These are phyloP conservation scores for Paracoccidioides lutzii DNA, from an alignment of 2,329 filamentous ascomycete genomes.

Conservation along the genomic window DNA sequence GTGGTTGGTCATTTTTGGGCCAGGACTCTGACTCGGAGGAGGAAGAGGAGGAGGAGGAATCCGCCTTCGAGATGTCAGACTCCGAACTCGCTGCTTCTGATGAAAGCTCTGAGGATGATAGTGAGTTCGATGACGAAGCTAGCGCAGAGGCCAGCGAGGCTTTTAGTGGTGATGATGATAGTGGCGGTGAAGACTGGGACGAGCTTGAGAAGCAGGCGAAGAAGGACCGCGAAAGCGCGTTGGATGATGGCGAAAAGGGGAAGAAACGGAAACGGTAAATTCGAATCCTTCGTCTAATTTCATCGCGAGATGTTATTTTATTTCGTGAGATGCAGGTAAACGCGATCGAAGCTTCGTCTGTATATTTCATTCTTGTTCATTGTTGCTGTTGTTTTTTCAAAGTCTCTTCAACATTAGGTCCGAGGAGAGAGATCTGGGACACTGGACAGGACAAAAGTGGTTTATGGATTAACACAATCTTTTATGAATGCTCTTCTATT, in stretches of 20 bases:
- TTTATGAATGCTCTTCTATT: too few relatives aligned
- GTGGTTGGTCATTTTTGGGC: slow-evolving; percentile 86
- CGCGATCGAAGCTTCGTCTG: too few relatives aligned
- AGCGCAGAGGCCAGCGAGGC: slow-evolving; percentile 59
- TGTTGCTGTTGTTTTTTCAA: too few relatives aligned
- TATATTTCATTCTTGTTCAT: too few relatives aligned
- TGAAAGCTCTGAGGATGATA: slow-evolving; percentile 75
- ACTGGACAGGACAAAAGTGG: too few relatives aligned
- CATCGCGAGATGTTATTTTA: neutral
- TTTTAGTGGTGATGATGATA: slow-evolving; percentile 47
- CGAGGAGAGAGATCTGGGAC: too few relatives aligned
- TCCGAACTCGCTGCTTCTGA: slow-evolving; percentile 61
- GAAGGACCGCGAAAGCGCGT: slow-evolving; percentile 45
- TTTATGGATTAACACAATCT: too few relatives aligned
- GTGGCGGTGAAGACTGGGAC: slow-evolving; percentile 84
- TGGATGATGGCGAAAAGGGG: slow-evolving; percentile 44
- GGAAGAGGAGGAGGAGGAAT: slow-evolving; percentile 72
- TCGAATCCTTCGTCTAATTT: too few relatives aligned
- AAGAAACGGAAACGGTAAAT: slow-evolving; percentile 62
- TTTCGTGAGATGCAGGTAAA: neutral
- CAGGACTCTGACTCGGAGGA: slow-evolving; percentile 64
- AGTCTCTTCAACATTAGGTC: too few relatives aligned
- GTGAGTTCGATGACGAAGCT: slow-evolving; percentile 86
- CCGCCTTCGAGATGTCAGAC: slow-evolving; percentile 80
- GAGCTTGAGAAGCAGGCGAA: slow-evolving; percentile 78